Conservation (phyloP, 116 monocot species). For the Dioscorea cayenensis region DNA sequence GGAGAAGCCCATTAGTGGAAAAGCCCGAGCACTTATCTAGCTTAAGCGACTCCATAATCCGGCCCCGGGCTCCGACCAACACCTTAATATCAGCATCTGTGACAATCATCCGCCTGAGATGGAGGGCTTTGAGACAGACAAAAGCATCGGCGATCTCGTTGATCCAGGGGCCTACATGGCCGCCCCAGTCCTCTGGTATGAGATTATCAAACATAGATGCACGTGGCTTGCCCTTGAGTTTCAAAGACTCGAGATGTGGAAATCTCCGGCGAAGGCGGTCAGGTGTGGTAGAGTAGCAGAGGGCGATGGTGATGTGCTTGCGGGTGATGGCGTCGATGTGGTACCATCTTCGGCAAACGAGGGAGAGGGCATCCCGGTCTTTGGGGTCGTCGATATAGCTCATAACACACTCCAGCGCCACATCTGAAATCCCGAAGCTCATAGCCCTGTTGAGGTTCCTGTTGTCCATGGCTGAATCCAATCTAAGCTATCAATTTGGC, state of each 20-base stretch:
- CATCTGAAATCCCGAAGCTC: conserved; percentile 35
- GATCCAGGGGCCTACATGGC: conserved; percentile 43
- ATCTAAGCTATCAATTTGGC: neutral
- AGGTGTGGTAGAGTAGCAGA: conserved; percentile 38
- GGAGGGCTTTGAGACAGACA: conserved; percentile 43
- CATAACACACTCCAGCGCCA: conserved; percentile 26
- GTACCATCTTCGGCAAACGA: conserved; percentile 37
- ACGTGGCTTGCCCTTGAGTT: conserved; percentile 49
- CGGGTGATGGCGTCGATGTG: conserved; percentile 25
- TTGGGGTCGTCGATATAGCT: conserved; percentile 35
- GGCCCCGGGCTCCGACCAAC: conserved; percentile 32
- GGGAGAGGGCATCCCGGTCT: conserved; percentile 43
- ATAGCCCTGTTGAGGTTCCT: conserved; percentile 10
- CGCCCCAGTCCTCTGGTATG: conserved; percentile 47
- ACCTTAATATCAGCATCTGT: conserved; percentile 37
- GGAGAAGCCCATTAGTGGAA: conserved; percentile 43
- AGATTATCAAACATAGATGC: conserved; percentile 46
- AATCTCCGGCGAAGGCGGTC: conserved; percentile 27
- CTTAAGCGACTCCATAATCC: conserved; percentile 38
- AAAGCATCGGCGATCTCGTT: conserved; percentile 30
- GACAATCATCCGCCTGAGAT: conserved; percentile 63
- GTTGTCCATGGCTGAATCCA: neutral
- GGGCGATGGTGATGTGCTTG: conserved; percentile 44
- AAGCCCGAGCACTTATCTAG: conserved; percentile 70
- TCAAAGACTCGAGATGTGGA: conserved; percentile 36